Percentiles rank a stretch among this genome's conserved stretches.
These are phyloP conservation scores for Orbilia oligospora DNA, from an alignment of 2,329 filamentous ascomycete species.

Conservation along the genomic window DNA sequence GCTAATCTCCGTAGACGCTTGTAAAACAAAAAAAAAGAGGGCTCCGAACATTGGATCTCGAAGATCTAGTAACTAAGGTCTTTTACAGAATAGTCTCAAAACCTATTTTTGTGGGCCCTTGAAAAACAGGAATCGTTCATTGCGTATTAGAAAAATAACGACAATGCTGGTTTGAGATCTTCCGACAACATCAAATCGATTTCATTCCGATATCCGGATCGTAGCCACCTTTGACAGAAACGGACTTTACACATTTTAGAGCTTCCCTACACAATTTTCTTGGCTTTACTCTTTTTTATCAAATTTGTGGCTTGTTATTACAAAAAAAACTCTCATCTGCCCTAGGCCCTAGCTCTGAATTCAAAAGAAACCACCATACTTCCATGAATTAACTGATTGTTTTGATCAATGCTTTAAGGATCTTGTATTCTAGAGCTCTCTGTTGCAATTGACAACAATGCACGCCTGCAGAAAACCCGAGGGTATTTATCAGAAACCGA, in stretches of 20 bases:
- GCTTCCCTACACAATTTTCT: not conserved
- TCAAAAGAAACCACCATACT: not conserved
- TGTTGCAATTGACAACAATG: constrained; percentile 22
- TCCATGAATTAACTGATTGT: constrained; percentile 14
- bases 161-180: not conserved
- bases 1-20: constrained; percentile 27
- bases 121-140: not conserved
- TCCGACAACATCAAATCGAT: constrained; percentile 13
- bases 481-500: not conserved
- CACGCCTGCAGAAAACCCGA: constrained; percentile 10
- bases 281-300: not conserved
- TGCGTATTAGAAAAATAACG: too few species aligned
- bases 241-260: not conserved
- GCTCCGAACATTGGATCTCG: not conserved
- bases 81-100: not conserved
- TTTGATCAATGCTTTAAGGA: not conserved
- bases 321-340: not conserved
- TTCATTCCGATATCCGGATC: not conserved
- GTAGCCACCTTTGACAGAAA: not conserved
- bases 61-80: not conserved
- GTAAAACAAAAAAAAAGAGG: not conserved
- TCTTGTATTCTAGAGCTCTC: not conserved
- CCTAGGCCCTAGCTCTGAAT: not conserved
- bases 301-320: not conserved
- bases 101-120: constrained; percentile 4